Evolutionary conservation across 768 basidiomycete species (phyloP).

Genomic region (Hortiboletus flavorubellus): DNA sequence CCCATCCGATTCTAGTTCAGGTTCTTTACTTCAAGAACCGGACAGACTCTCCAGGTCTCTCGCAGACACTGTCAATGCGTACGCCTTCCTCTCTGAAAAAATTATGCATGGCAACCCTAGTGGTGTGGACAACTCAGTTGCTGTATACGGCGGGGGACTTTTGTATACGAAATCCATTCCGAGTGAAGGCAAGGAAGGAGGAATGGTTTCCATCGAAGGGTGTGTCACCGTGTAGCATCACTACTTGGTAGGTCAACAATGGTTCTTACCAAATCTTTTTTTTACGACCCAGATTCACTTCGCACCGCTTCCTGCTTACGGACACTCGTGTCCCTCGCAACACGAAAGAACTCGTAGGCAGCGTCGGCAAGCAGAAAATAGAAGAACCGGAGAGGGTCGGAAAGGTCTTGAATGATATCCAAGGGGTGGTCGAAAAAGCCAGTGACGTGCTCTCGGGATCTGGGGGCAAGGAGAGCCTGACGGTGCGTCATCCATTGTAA

Average conservation of each 20-base stretch:
- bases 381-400: constrained; percentile 87
- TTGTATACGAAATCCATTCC: constrained; percentile 74
- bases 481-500: constrained; percentile 47
- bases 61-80: constrained; percentile 83
- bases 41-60: constrained; percentile 58
- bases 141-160: constrained; percentile 89
- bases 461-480: constrained; percentile 23
- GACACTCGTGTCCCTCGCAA: constrained; percentile 92
- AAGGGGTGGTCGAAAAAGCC: constrained; percentile 82
- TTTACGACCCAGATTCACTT: constrained; percentile 67
- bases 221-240: constrained; percentile 37
- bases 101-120: constrained; percentile 96
- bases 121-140: constrained; percentile 95
- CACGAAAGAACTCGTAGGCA: constrained; percentile 92
- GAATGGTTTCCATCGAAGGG: constrained; percentile 86
- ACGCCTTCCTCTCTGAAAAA: constrained; percentile 95
- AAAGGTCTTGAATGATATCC: constrained; percentile 75
- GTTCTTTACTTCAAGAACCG: constrained; percentile 35
- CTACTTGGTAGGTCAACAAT: neutral
- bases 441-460: constrained; percentile 64
- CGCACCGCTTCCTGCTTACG: constrained; percentile 83
- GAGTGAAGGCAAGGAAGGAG: constrained; percentile 60
- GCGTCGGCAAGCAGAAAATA: constrained; percentile 60
- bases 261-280: constrained; percentile 6
- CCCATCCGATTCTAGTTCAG: constrained; percentile 18